Conservation (phyloP, 306 rosid genomes). For the Styphnolobium japonicum region DNA sequence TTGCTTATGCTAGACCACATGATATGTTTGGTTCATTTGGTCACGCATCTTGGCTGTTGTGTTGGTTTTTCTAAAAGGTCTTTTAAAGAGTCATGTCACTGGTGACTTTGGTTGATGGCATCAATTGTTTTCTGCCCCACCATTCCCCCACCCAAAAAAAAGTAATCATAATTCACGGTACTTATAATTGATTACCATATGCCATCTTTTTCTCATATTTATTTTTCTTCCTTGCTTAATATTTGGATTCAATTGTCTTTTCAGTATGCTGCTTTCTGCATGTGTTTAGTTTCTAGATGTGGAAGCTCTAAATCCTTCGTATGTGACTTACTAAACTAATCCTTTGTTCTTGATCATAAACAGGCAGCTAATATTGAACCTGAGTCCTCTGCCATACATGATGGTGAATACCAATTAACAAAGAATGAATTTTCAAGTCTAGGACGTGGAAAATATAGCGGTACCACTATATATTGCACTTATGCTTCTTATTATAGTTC, state of each 20-base stretch:
- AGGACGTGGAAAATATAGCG: constrained; percentile 86
- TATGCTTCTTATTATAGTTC: background rate
- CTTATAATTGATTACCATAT: background rate
- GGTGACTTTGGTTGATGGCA: background rate
- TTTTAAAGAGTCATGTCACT: background rate
- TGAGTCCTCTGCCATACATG: constrained; percentile 72
- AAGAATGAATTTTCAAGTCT: constrained; percentile 76
- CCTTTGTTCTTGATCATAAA: constrained; percentile 30
- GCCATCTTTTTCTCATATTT: background rate
- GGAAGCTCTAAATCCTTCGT: background rate
- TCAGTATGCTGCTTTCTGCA: background rate
- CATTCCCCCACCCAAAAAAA: background rate
- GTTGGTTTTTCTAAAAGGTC: background rate
- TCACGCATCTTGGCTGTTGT: constrained; percentile 20
- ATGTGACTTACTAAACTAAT: constrained; percentile 19
- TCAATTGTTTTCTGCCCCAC: background rate
- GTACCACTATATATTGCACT: constrained; percentile 42
- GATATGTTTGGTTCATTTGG: constrained; percentile 26
- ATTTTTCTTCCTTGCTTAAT: background rate
- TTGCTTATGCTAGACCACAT: constrained; percentile 17
- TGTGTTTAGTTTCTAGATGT: background rate
- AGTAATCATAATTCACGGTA: background rate
- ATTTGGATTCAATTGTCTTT: background rate
- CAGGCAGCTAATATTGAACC: constrained; percentile 93
- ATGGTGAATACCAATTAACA: constrained; percentile 73